A percentile compares a stretch with the other conserved stretches of the same genome.
These are phyloP conservation scores for Thelonectria olida DNA, from an alignment of 2,329 filamentous ascomycete species.

Conservation along the genomic window DNA sequence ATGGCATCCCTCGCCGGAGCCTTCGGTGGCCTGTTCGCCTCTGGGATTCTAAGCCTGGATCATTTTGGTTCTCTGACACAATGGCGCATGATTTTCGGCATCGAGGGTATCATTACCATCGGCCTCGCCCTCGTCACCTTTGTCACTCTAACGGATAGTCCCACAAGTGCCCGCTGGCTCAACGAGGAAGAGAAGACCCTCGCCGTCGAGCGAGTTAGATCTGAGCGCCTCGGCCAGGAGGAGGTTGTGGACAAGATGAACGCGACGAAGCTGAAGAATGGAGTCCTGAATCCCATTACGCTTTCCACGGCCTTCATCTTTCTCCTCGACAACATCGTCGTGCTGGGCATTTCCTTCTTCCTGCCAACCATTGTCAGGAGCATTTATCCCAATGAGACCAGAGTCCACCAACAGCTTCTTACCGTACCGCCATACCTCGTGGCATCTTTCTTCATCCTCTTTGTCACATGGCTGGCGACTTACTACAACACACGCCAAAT, in stretches of 20 bases:
- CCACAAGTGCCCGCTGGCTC: conserved; percentile 70
- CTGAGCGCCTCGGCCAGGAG: conserved; percentile 64
- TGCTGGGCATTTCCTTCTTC: conserved; percentile 72
- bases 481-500: conserved; percentile 66
- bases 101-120: conserved; percentile 69
- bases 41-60: conserved; percentile 66
- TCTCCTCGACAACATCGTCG: conserved; percentile 70
- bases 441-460: conserved; percentile 69
- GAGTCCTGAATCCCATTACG: conserved; percentile 67
- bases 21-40: conserved; percentile 70
- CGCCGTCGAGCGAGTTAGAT: conserved; percentile 65
- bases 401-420: conserved; percentile 66
- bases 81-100: conserved; percentile 76
- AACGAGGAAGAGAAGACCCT: conserved; percentile 68
- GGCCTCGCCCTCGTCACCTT: conserved; percentile 65
- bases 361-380: conserved; percentile 62
- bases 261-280: conserved; percentile 60
- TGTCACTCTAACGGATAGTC: conserved; percentile 70
- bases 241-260: conserved; percentile 69
- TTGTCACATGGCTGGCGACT: conserved; percentile 67
- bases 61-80: conserved; percentile 61
- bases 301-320: conserved; percentile 64
- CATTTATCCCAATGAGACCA: conserved; percentile 22
- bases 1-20: conserved; percentile 71
- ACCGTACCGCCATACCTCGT: conserved; percentile 77